Conservation (phyloP, 139 green algal species). For the Pleodorina starrii region DNA sequence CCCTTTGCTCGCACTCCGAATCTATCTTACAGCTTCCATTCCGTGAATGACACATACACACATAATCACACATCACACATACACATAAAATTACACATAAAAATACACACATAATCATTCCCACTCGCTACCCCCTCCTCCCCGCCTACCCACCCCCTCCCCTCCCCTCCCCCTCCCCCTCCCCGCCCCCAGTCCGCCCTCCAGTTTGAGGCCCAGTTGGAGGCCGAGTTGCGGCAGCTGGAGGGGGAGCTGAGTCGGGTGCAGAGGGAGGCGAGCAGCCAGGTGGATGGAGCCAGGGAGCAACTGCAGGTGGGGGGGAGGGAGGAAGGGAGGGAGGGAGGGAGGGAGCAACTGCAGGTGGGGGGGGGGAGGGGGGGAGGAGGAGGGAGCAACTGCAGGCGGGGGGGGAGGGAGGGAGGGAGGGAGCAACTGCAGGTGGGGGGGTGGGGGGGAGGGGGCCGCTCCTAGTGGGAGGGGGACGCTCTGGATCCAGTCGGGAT, state of each 20-base stretch:
- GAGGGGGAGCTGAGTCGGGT: constrained; percentile 16
- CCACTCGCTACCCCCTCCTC: neutral
- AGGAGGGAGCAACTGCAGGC: neutral
- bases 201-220: neutral
- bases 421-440: neutral
- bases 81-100: neutral
- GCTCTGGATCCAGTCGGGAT: neutral
- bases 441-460: neutral
- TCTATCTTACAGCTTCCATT: too few species aligned
- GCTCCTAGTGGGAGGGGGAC: neutral
- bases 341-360: neutral
- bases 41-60: too few species aligned
- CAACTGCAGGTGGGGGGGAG: neutral
- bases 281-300: constrained; percentile 7
- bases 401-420: neutral
- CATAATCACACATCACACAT: neutral
- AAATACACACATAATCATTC: neutral
- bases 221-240: neutral
- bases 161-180: neutral
- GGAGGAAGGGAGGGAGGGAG: neutral
- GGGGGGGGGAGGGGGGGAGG: neutral
- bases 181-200: neutral
- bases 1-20: too few species aligned
- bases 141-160: neutral
- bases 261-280: neutral